phyloP scores from a whole-genome alignment of 2,329 filamentous ascomycete genomes.

The Pezicula neosporulosa region DNA sequence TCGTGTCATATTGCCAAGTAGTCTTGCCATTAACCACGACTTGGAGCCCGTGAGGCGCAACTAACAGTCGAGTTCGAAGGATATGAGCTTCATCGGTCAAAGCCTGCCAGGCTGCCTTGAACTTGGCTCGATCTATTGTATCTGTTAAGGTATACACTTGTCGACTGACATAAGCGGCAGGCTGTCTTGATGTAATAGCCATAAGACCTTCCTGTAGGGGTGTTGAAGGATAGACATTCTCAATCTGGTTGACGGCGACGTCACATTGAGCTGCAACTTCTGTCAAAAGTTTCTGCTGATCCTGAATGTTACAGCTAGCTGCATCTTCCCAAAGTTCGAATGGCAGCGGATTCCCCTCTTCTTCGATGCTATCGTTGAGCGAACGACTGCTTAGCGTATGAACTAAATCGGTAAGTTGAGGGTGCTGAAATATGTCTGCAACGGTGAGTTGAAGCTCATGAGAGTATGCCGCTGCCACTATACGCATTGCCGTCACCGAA shows the following conservation, averaged over 20 bases:
- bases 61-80: background rate
- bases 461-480: conserved; percentile 1
- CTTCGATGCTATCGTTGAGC: background rate
- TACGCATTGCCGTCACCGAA: conserved; percentile 1
- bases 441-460: background rate
- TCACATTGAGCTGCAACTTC: conserved; percentile 1
- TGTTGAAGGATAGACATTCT: background rate
- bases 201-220: conserved; percentile 1
- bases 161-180: conserved; percentile 1
- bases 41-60: conserved; percentile 4
- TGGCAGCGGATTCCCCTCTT: background rate
- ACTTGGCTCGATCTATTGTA: background rate
- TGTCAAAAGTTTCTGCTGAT: background rate
- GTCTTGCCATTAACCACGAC: conserved; percentile 7
- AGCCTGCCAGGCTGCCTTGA: background rate
- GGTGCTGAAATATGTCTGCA: conserved; percentile 1
- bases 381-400: background rate
- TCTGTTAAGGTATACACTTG: background rate
- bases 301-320: background rate
- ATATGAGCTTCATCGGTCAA: conserved; percentile 1
- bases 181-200: conserved; percentile 9
- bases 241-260: background rate
- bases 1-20: background rate
- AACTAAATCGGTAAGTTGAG: background rate
- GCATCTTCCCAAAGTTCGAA: conserved; percentile 1